A percentile compares a stretch with the other conserved stretches of the same genome.
Evolutionary conservation across 2,329 filamentous ascomycete species (phyloP).

Genomic region (Pochonia chlamydosporia): DNA sequence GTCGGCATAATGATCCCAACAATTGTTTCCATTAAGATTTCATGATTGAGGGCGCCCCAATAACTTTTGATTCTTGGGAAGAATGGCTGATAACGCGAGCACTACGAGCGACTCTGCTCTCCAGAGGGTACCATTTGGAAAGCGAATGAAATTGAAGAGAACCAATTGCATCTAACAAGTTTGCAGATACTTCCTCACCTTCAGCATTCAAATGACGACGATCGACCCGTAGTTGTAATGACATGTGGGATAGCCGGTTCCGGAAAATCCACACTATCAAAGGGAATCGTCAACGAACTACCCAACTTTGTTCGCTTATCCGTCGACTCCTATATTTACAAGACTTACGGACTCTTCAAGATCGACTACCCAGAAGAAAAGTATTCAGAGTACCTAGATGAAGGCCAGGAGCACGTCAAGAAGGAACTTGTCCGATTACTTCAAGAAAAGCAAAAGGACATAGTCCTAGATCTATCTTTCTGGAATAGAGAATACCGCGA

Average conservation of each 20-base stretch:
- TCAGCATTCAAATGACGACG: too few relatives aligned
- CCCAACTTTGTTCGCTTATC: constrained; percentile 5
- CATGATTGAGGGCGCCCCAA: too few relatives aligned
- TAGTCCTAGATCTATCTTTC: constrained; percentile 26
- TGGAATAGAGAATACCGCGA: constrained; percentile 24
- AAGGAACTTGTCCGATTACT: constrained; percentile 10
- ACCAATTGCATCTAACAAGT: too few relatives aligned
- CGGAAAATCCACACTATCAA: neutral
- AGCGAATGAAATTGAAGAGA: too few relatives aligned
- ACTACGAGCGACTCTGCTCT: too few relatives aligned
- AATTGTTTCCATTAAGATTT: too few relatives aligned
- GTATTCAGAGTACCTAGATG: neutral
- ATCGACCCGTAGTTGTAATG: neutral
- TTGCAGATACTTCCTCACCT: too few relatives aligned
- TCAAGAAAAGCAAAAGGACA: constrained; percentile 12
- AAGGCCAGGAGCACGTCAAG: neutral
- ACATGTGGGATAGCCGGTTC: neutral
- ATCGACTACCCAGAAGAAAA: neutral
- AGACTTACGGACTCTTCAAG: neutral
- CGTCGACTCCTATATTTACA: neutral
- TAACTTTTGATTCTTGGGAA: too few relatives aligned
- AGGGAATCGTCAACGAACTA: constrained; percentile 8
- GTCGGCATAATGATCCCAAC: too few relatives aligned
- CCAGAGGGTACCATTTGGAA: too few relatives aligned
- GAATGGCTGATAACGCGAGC: too few relatives aligned